phyloP scores from a whole-genome alignment of 441 rosid species.

The Flueggea neowawraea region DNA sequence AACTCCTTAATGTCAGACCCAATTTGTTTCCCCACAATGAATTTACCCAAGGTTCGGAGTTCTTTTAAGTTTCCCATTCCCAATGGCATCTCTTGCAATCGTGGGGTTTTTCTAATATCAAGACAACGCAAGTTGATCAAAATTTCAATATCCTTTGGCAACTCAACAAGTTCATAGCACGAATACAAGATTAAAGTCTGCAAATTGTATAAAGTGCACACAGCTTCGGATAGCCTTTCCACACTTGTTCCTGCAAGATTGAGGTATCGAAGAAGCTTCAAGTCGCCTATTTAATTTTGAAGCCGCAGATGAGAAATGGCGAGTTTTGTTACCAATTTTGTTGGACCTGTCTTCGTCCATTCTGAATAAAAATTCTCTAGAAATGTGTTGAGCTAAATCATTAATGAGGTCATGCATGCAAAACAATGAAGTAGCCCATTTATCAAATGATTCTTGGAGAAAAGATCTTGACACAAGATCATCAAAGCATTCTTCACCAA shows the following conservation, averaged over 20 bases:
- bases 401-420: conserved; percentile 14
- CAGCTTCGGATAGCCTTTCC: conserved; percentile 1
- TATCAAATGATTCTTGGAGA: conserved; percentile 3
- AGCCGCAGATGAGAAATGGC: conserved; percentile 11
- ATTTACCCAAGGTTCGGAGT: not conserved
- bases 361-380: conserved; percentile 7
- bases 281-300: not conserved
- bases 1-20: not conserved
- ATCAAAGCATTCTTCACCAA: conserved; percentile 10
- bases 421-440: not conserved
- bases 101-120: not conserved
- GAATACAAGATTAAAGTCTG: conserved; percentile 2
- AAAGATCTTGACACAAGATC: conserved; percentile 17
- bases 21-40: not conserved
- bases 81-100: conserved; percentile 4
- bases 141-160: not conserved
- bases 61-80: not conserved
- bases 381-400: conserved; percentile 7
- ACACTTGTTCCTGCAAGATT: conserved; percentile 1
- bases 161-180: conserved; percentile 4
- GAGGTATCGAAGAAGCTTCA: conserved; percentile 12
- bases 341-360: not conserved
- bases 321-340: not conserved
- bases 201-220: conserved; percentile 7
- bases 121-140: conserved; percentile 2